Percentiles rank a stretch among this genome's conserved stretches.
phyloP scores from a whole-genome alignment of 768 basidiomycete genomes.

The Boletus subparvulus region DNA sequence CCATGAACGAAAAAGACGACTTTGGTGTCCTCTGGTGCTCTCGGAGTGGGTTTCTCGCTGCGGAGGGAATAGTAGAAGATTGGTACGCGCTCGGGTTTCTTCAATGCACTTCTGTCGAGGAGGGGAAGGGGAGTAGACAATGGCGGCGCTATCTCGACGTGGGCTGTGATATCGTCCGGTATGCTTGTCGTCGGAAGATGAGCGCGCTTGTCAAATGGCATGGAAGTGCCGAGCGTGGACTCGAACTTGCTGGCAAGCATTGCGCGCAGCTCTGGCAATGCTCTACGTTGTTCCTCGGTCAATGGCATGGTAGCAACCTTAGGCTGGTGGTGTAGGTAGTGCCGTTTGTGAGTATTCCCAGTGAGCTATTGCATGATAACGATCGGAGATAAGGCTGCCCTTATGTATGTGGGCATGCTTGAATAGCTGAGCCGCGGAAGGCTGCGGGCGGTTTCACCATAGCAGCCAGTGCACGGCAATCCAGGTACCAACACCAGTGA shows the following conservation, averaged over 20 bases:
- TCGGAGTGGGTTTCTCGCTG: background rate
- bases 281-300: constrained; percentile 5
- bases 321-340: background rate
- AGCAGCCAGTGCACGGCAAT: too few species aligned
- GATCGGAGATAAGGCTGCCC: too few species aligned
- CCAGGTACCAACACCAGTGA: too few species aligned
- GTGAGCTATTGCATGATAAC: too few species aligned
- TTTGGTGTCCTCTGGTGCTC: constrained; percentile 1
- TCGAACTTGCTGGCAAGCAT: background rate
- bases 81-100: constrained; percentile 4
- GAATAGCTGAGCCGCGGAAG: too few species aligned
- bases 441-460: too few species aligned
- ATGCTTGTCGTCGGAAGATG: background rate
- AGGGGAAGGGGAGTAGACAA: background rate
- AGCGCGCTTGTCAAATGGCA: constrained; percentile 1
- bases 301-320: background rate
- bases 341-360: background rate
- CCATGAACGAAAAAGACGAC: constrained; percentile 15
- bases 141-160: constrained; percentile 4
- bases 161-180: constrained; percentile 1
- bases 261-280: background rate
- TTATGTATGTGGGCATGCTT: too few species aligned
- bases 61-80: constrained; percentile 10
- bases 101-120: background rate
- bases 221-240: background rate